Evolutionary conservation across 495 filamentous ascomycete genomes (phyloP), one percentile per base, ranked within the genome.

Genomic region (Annulohypoxylon bovei): DNA sequence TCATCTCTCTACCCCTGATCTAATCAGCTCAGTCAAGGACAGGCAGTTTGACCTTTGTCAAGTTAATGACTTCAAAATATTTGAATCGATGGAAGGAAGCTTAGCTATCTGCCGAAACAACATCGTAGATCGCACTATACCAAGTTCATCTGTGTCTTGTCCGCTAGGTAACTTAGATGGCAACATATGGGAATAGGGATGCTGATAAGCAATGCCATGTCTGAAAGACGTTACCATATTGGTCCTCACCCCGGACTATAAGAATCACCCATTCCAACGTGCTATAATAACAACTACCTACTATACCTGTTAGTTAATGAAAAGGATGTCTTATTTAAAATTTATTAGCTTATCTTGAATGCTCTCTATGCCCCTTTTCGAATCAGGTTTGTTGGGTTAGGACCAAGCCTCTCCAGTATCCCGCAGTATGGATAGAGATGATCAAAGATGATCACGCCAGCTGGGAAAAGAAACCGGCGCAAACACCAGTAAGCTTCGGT

Each of bases 121-220:
- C 11, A 16, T 44, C 8, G 23, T 55, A 46, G 25, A 66, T 71
- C 68, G 8, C 49, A 33, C 33, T 42, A 40, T 33, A 53, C 53
- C 56, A 22, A 62, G 50, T n/a, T 35, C 14, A 32, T 35, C 46
- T n/a, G 27, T 65, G 57, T 66, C 56, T 61, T 22, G 30, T 52
- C 40, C n/a, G n/a, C n/a, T n/a, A n/a, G 28, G 30, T 11, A 64
- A 8, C 14, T 40, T 6, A 25, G 8, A 25, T 47, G 16, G 53
- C 18, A 44, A 44, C 25, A 16, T 25, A 64, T 49, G 47, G 16
- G 16, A 60, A 65, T 59, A 65, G 59, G 66, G 54, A 65, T 70
- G 16, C 14, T 56, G 56, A 37, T 65, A 50, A 66, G 56, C 55
- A 62, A 71, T 71, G 68, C 33, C 33, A 62, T 71, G 56, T 71